Evolutionary conservation across 2,329 filamentous ascomycete genomes (phyloP).

Genomic region (Paecilomyces formosus): DNA sequence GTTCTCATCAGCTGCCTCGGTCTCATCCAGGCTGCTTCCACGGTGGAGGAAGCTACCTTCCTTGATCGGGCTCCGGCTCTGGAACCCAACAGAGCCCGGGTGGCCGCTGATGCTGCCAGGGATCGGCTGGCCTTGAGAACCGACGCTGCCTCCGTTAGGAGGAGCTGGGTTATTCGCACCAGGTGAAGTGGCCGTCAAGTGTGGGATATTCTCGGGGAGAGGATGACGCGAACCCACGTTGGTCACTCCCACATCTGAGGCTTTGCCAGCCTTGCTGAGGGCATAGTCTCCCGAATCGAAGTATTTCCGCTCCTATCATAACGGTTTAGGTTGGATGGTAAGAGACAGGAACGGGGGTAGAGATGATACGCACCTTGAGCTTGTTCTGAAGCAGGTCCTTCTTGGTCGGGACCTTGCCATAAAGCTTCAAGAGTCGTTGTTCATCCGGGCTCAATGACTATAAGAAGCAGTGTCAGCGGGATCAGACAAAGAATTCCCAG

Average conservation of each 20-base stretch:
- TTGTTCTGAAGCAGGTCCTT: conserved; percentile 97
- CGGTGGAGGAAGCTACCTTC: conserved; percentile 81
- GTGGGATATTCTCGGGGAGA: conserved; percentile 88
- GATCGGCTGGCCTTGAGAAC: conserved; percentile 31
- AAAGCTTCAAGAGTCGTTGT: conserved; percentile 91
- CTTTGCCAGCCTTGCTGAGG: conserved; percentile 94
- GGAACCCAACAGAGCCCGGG: conserved; percentile 33
- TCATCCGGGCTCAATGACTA: conserved; percentile 91
- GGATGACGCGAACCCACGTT: conserved; percentile 92
- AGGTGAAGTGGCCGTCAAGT: conserved; percentile 62
- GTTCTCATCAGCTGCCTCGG: conserved; percentile 15
- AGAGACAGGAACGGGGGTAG: conserved; percentile 1
- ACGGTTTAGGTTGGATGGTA: neutral
- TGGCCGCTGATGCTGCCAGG: conserved; percentile 36
- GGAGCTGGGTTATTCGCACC: conserved; percentile 27
- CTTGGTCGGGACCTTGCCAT: conserved; percentile 94
- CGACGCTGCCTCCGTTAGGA: conserved; percentile 22
- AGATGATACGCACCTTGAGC: conserved; percentile 57
- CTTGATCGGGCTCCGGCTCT: conserved; percentile 76
- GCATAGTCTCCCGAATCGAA: conserved; percentile 96
- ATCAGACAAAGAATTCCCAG: neutral
- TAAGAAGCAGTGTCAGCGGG: conserved; percentile 6
- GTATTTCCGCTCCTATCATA: conserved; percentile 81
- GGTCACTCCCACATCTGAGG: conserved; percentile 86
- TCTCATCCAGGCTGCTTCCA: conserved; percentile 61